Evolutionary conservation across 2,329 filamentous ascomycete species (phyloP).

Genomic region (Penicillium polonicum): DNA sequence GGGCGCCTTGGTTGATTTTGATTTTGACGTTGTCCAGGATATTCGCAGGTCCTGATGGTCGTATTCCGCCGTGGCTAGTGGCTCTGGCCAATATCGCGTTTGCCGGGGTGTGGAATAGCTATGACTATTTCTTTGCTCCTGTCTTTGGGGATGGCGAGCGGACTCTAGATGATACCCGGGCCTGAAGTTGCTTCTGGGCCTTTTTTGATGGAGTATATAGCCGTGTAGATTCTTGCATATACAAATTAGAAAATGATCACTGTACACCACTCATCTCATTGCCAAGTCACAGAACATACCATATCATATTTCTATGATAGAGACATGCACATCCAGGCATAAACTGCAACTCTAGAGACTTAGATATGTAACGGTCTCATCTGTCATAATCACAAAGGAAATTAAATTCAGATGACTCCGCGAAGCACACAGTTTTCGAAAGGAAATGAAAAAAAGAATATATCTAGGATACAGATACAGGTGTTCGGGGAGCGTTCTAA

Average conservation of each 20-base stretch:
- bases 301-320: neutral
- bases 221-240: neutral
- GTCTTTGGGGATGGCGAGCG: constrained; percentile 86
- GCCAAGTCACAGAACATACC: neutral
- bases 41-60: constrained; percentile 65
- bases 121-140: constrained; percentile 63
- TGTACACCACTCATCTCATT: neutral
- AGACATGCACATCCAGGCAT: neutral
- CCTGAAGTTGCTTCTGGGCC: neutral
- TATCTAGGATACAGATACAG: constrained; percentile 48
- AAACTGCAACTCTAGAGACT: neutral
- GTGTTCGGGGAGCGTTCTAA: constrained; percentile 40
- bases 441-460: constrained; percentile 36
- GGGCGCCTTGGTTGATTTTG: constrained; percentile 59
- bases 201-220: neutral
- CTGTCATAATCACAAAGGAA: constrained; percentile 36
- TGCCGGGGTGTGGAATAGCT: constrained; percentile 60
- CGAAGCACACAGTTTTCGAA: constrained; percentile 40
- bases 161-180: constrained; percentile 41
- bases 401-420: constrained; percentile 40
- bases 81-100: constrained; percentile 54
- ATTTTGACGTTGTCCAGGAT: constrained; percentile 46
- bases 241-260: neutral
- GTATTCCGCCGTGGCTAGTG: constrained; percentile 66
- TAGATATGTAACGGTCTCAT: neutral